phyloP scores from a whole-genome alignment of 1,139 yeast species.

The Geotrichum citri-aurantii region DNA sequence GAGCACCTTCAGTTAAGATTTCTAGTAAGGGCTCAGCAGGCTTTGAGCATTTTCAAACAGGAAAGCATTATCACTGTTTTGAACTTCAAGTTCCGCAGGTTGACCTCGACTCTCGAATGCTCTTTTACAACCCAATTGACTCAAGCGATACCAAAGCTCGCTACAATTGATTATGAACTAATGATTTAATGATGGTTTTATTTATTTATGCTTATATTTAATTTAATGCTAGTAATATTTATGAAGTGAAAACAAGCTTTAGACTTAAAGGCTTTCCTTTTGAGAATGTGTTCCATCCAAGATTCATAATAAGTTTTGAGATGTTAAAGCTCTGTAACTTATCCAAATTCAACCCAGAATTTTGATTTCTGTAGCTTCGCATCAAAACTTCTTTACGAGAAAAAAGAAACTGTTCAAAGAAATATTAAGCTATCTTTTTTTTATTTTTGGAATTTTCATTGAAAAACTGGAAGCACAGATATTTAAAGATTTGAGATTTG shows the following conservation, averaged over 20 bases:
- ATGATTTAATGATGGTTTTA: neutral
- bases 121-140: neutral
- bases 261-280: neutral
- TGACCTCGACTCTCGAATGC: neutral
- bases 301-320: neutral
- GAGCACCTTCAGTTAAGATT: neutral
- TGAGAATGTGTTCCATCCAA: neutral
- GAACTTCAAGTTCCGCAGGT: neutral
- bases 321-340: neutral
- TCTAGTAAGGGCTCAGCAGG: neutral
- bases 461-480: neutral
- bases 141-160: constrained; percentile 3
- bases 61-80: neutral
- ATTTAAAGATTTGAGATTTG: neutral
- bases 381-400: too few species aligned
- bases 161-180: neutral
- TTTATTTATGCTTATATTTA: neutral
- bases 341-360: neutral
- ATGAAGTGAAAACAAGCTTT: neutral
- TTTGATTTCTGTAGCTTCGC: neutral
- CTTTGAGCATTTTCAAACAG: neutral
- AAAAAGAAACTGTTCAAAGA: too few species aligned
- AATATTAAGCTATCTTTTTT: too few species aligned
- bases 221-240: neutral
- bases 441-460: too few species aligned